Evolutionary conservation across 2,329 filamentous ascomycete species (phyloP), one percentile per base, ranked within the genome.

Genomic region (Exophiala oligosperma): DNA sequence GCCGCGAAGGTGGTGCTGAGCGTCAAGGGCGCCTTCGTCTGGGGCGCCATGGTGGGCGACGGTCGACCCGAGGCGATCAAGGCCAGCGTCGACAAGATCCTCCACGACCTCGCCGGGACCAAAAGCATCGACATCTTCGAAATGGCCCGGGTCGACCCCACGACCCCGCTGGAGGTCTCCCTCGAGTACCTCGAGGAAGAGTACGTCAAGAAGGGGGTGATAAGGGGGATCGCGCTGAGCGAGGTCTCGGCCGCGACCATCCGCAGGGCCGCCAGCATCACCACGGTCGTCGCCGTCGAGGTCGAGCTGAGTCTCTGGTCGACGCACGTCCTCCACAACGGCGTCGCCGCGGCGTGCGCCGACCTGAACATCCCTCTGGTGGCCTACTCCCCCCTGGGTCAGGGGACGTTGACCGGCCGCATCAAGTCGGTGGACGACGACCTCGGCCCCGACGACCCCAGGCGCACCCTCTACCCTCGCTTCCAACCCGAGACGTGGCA

Each of bases 1-100:
- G 84, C 84, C 7, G 74, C 79, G 48, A 83, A 84, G 67, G 77
- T 88, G 6, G 77, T 86, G 11, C 71, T 89, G 47, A 79, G 78
- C 65, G 78, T 89, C 67, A 89, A 89, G 72, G 85, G 85, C 37
- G 81, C 50, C 23, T 78, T 2, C 49, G 52, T 8, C 5, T 21
- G 12, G 12, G 21, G 32, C 2, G 28, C 32, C 4, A 24, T 17
- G 21, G 24, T 24, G 6, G 49, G 46, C 24, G 24, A 35, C 9
- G 29, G 46, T 2, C n/a, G n/a, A 2, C 24, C 46, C 14, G 46
- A 35, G 12, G 40, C n/a, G 17, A n/a, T 43, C 40, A 43, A 43
- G 62, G n/a, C n/a, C 40, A 43, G 40, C 40, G 17, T 89, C 46
- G 81, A 88, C 56, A 80, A 83, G 55, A 79, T 80, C 64, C 69